Base-by-base conservation (phyloP, 345 rosid species). In the Aethionema arabicum region DNA sequence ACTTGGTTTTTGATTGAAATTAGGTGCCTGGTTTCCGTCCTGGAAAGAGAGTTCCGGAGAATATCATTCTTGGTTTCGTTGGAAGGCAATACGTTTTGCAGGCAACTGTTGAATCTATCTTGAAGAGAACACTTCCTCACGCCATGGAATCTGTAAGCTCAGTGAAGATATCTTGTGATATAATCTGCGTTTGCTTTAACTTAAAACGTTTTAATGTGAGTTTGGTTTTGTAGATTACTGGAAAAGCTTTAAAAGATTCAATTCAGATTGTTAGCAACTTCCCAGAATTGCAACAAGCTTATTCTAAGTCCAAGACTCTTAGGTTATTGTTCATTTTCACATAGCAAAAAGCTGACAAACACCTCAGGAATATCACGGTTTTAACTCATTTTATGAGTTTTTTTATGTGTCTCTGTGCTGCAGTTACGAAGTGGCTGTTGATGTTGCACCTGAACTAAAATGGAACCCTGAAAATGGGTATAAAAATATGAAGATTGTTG, bases 121-220 rank as follows among this genome's bases (percentile, higher is more conserved):
- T 92, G 81, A 77, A 89, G 78, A 82, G 96, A 79, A 92, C 98
- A 47, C 95, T 92, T 70, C 98, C 96, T 37, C 96, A 92, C 63
- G 91, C 98, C 65, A 76, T 92, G 95, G 74, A 89, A 49, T 80
- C 84, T 35, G 98, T 91, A 83, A 59, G 51, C 36, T 72, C 51
- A n/a, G n/a, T n/a, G n/a, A n/a, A n/a, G n/a, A n/a, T n/a, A n/a
- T n/a, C n/a, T n/a, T n/a, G n/a, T n/a, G n/a, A n/a, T n/a, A n/a
- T n/a, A n/a, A n/a, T n/a, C n/a, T n/a, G n/a, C 8, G 3, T 38
- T 70, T 46, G 12, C n/a, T n/a, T 8, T 55, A 5, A n/a, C 7
- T 36, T 44, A 46, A 8, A 69, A 30, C 16, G 1, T 46, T 43
- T 60, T 27, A 11, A 56, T 49, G 11, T 33, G 7, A 56, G 40